Conservation (phyloP, 192 early-diverging fungal species). For the Umbelopsis sp. region DNA sequence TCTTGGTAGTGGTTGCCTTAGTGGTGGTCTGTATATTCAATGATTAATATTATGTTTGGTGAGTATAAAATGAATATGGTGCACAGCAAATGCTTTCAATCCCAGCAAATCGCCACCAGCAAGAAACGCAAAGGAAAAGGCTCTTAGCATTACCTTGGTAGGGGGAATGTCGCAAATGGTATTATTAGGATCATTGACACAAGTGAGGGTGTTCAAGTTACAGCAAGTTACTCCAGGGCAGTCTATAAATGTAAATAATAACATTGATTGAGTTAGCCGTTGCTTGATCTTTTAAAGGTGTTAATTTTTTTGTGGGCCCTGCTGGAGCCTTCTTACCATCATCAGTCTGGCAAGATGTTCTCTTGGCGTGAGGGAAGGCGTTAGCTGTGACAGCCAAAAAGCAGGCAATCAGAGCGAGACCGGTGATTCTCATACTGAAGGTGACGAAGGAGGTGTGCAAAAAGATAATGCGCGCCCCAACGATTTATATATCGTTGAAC, state of each 20-base stretch:
- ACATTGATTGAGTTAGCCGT: background rate
- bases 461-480: no score
- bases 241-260: background rate
- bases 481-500: no score
- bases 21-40: no score
- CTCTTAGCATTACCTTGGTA: no score
- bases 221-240: background rate
- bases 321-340: background rate
- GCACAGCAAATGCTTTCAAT: no score
- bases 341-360: conserved; percentile 1
- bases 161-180: background rate
- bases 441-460: no score
- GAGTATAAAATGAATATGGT: no score
- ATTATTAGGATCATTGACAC: conserved; percentile 7
- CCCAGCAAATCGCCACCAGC: no score
- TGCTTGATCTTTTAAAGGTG: background rate
- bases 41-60: no score
- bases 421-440: background rate
- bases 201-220: background rate
- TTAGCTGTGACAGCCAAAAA: background rate
- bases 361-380: conserved; percentile 17
- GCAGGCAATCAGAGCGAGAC: background rate
- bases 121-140: background rate
- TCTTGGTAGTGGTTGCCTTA: background rate
- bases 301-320: background rate